Evolutionary conservation across 208 protist species (phyloP), one percentile per base, ranked within the genome.

Genomic region (Acanthamoeba sp.): DNA sequence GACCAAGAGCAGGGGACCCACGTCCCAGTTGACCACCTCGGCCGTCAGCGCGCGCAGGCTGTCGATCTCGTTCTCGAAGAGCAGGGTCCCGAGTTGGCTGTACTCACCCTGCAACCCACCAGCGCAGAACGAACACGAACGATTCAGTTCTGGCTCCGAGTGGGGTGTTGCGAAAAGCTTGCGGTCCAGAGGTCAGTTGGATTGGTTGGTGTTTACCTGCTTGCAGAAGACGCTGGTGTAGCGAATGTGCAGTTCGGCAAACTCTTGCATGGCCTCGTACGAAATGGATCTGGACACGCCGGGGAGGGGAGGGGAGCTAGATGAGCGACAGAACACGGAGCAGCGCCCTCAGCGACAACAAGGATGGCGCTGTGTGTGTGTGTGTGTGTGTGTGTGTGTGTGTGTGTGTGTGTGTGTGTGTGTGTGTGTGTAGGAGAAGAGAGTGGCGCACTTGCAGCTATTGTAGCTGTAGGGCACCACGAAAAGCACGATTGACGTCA

Each of bases 391-490:
- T n/a, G n/a, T n/a, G n/a, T n/a, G n/a, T n/a, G n/a, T n/a, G n/a
- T n/a, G n/a, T n/a, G n/a, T n/a, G n/a, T n/a, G n/a, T n/a, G n/a
- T n/a, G n/a, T n/a, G n/a, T n/a, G n/a, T n/a, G n/a, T n/a, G n/a
- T n/a, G n/a, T n/a, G n/a, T n/a, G n/a, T n/a, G n/a, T n/a, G n/a
- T n/a, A 24, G 59, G 5, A 66, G 64, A 18, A 29, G 14, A n/a
- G 6, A 2, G 10, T 73, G 6, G 27, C 64, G 64, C 36, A 87
- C 78, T 87, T 48, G 78, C 78, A 87, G 78, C n/a, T 36, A 27
- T 87, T 48, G 78, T 59, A 87, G 78, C 2, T 9, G 78, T 87
- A 87, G 24, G 78, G 78, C 22, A 87, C 34, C 9, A 87, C 48
- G 34, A 87, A 87, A 52, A 57, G 4, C 38, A 87, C 24, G 27